Percentiles rank a stretch among this genome's conserved stretches.
phyloP scores from a whole-genome alignment of 2,329 filamentous ascomycete genomes.

The Lecanicillium sp. region DNA sequence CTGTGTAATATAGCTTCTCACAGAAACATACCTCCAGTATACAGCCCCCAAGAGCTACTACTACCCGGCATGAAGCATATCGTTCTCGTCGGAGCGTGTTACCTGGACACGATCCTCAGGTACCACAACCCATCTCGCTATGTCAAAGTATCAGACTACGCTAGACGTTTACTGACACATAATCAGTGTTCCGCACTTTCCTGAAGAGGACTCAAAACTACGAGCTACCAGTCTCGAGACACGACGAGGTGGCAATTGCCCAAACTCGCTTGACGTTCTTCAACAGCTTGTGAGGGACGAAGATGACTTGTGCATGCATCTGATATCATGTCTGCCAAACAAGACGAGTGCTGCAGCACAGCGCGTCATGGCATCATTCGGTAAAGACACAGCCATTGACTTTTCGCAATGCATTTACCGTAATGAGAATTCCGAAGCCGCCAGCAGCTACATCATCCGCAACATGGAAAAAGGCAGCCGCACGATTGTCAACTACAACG shows the following conservation, averaged over 20 bases:
- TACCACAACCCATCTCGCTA: slow-evolving; percentile 17
- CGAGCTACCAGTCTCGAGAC: slow-evolving; percentile 51
- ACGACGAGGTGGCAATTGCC: slow-evolving; percentile 64
- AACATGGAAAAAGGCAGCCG: slow-evolving; percentile 50
- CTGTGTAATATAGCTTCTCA: too few species aligned
- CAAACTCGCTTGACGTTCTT: slow-evolving; percentile 64
- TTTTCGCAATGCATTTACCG: slow-evolving; percentile 53
- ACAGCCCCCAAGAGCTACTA: neutral
- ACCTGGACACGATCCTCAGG: slow-evolving; percentile 64
- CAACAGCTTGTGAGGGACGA: slow-evolving; percentile 45
- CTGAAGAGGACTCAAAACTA: slow-evolving; percentile 63
- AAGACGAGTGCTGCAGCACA: slow-evolving; percentile 38
- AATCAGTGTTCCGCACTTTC: slow-evolving; percentile 55
- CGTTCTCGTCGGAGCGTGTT: slow-evolving; percentile 58
- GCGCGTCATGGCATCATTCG: slow-evolving; percentile 48
- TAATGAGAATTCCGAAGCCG: slow-evolving; percentile 42
- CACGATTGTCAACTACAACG: slow-evolving; percentile 64
- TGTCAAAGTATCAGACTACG: slow-evolving; percentile 1
- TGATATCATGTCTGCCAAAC: slow-evolving; percentile 48
- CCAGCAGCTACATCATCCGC: slow-evolving; percentile 62
- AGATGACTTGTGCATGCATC: slow-evolving; percentile 26
- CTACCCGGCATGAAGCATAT: slow-evolving; percentile 38
- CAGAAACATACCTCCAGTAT: neutral
- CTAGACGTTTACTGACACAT: slow-evolving; percentile 6
- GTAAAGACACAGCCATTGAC: slow-evolving; percentile 29